A percentile compares a stretch with the other conserved stretches of the same genome.
These are phyloP conservation scores for Canariomyces notabilis DNA, from an alignment of 2,329 filamentous ascomycete genomes.

Conservation along the genomic window DNA sequence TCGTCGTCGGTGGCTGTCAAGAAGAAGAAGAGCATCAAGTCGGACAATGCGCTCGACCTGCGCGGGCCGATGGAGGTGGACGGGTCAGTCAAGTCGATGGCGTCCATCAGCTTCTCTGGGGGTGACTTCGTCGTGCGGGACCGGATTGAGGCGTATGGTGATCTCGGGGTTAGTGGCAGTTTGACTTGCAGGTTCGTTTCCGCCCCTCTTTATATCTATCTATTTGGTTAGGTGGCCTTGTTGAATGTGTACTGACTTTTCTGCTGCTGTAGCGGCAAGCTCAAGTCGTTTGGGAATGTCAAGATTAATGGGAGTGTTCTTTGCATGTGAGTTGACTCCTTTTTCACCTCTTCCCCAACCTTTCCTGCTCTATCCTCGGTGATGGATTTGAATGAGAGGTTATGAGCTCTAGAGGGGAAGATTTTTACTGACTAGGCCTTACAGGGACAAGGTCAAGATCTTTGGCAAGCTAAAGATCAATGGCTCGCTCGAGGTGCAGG, in stretches of 20 bases:
- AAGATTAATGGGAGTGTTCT: constrained; percentile 36
- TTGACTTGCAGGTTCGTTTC: constrained; percentile 39
- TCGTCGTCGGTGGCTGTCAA: constrained; percentile 18
- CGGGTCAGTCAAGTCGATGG: constrained; percentile 42
- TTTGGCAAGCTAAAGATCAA: constrained; percentile 42
- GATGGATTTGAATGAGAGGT: too few relatives aligned
- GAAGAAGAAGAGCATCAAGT: constrained; percentile 38
- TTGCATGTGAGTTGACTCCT: constrained; percentile 36
- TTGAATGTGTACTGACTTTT: neutral
- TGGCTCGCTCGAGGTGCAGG: constrained; percentile 38
- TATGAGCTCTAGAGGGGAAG: too few relatives aligned
- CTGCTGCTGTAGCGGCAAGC: constrained; percentile 32
- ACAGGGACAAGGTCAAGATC: constrained; percentile 42
- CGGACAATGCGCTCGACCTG: constrained; percentile 37
- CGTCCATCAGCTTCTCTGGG: constrained; percentile 40
- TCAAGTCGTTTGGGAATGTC: constrained; percentile 46
- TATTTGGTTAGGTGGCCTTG: neutral
- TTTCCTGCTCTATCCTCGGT: neutral
- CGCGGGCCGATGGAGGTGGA: constrained; percentile 43
- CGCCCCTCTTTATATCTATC: neutral
- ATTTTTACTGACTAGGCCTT: too few relatives aligned
- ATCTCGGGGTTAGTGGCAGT: constrained; percentile 38
- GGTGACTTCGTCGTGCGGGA: constrained; percentile 42
- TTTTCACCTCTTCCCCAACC: neutral
- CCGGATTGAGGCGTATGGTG: constrained; percentile 43